Evolutionary conservation across 768 basidiomycete species (phyloP), one percentile per base, ranked within the genome.

Genomic region (Kwoniella sp.): DNA sequence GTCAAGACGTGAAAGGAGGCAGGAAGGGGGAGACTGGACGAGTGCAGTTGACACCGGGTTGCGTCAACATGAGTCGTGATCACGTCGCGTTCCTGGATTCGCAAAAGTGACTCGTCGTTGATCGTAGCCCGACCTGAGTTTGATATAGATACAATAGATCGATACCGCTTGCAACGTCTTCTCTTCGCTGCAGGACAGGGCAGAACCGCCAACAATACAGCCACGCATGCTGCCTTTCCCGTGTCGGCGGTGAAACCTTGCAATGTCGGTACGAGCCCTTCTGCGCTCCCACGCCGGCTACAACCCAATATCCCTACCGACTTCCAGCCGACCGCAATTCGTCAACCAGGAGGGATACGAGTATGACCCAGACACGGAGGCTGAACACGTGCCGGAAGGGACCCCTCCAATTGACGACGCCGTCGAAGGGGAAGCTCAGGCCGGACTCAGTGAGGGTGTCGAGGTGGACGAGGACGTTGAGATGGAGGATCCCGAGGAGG

Each of bases 301-400:
- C 19, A 37, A 26, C 15, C 55, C 54, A 9, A 57, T 62, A 34
- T 49, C 51, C 11, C 43, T 65, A 7, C 69, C 65, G 17, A 41
- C 56, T 26, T 46, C 36, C 12, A 8, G 34, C 50, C 61, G 50
- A 40, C 61, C 57, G 19, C 69, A 65, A 46, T 37, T 51, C 34
- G 53, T 63, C 32, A 46, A 57, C 46, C 32, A 65, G 26, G 57
- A 65, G 17, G 60, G 61, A 3, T 59, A 44, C 33, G 63, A 65
- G 33, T 29, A 31, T 23, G 52, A 54, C 32, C 29, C 29, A 12
- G 23, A 39, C 26, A 17, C 10, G 26, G 10, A 9, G 27, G 17
- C 19, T 28, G 34, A 26, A 38, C 36, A 39, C 6, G 47, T 9
- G 15, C 23, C n/a, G n/a, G n/a, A n/a, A n/a, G n/a, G n/a, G n/a